A percentile compares a stretch with the other conserved stretches of the same genome.
phyloP scores from a whole-genome alignment of 768 basidiomycete species.

The Udeniomyces megalosporus region DNA sequence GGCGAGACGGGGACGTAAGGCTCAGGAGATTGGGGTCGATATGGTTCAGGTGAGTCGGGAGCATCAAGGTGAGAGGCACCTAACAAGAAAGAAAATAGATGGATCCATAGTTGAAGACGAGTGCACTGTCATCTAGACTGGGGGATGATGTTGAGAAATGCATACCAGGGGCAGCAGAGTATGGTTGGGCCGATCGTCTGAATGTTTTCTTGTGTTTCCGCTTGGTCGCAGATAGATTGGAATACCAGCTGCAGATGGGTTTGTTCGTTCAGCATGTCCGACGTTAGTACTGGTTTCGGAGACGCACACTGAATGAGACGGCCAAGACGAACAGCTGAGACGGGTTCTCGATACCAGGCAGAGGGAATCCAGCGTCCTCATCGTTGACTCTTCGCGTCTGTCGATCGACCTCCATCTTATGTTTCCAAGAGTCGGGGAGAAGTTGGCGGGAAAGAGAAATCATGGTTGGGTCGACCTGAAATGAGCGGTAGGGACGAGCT shows the following conservation, averaged over 20 bases:
- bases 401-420: not conserved
- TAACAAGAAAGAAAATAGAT: not conserved
- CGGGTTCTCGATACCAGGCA: not conserved
- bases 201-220: not conserved
- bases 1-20: not conserved
- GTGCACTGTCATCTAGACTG: not conserved
- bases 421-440: constrained; percentile 2
- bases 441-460: not conserved
- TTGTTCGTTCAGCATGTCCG: not conserved
- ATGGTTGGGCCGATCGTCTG: too few relatives aligned
- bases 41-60: not conserved
- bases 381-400: not conserved
- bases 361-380: not conserved
- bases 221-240: not conserved
- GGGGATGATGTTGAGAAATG: too few relatives aligned
- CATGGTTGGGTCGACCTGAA: not conserved
- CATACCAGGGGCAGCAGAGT: not conserved
- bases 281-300: not conserved
- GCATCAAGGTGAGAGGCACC: not conserved
- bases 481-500: not conserved
- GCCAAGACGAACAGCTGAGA: not conserved
- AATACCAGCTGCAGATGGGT: not conserved
- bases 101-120: not conserved
- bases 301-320: not conserved
- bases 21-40: not conserved